Conservation (phyloP, 257 asterid genomes). For the Solanum peruvianum region DNA sequence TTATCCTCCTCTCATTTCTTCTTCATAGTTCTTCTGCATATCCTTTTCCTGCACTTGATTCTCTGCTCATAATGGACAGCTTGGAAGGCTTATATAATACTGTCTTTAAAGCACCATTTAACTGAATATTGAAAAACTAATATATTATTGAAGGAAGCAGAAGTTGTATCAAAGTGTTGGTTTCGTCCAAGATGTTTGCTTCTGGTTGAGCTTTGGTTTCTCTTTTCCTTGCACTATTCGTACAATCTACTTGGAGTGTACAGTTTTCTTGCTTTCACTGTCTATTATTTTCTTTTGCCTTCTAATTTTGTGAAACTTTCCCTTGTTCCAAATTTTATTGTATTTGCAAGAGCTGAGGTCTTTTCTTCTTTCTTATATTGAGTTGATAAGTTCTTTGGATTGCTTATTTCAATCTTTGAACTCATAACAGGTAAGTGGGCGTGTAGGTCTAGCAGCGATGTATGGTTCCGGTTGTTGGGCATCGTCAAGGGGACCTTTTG, state of each 20-base stretch:
- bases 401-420: background rate
- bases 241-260: background rate
- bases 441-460: constrained; percentile 87
- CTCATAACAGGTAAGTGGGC: constrained; percentile 62
- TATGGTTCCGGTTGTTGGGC: constrained; percentile 99
- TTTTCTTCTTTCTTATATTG: background rate
- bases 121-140: background rate
- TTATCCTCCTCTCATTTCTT: background rate
- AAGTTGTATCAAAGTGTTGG: background rate
- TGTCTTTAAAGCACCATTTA: background rate
- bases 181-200: background rate
- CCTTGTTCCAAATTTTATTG: background rate
- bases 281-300: background rate
- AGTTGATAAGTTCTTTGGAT: background rate
- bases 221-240: background rate
- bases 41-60: background rate
- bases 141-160: background rate
- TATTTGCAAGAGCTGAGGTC: background rate
- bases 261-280: background rate
- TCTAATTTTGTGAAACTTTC: background rate
- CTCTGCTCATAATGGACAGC: background rate
- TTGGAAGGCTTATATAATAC: background rate
- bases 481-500: constrained; percentile 43
- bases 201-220: background rate
- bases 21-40: background rate